Conservation (phyloP, 2,329 filamentous ascomycete genomes). For the Fusarium euwallaceae region DNA sequence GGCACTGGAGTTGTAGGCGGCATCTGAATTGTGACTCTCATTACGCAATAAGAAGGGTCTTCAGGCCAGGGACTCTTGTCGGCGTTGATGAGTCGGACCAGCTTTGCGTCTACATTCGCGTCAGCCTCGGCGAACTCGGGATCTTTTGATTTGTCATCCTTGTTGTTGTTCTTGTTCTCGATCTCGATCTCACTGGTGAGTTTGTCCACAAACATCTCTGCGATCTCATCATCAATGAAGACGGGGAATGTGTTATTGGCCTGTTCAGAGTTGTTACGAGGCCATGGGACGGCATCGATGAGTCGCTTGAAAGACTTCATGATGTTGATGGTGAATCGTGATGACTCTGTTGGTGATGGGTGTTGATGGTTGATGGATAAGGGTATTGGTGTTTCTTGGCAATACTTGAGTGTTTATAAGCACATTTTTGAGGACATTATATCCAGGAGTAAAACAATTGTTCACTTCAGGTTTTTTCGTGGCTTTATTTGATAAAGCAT, state of each 20-base stretch:
- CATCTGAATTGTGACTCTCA: constrained; percentile 6
- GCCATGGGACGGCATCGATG: not conserved
- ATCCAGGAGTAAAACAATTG: not conserved
- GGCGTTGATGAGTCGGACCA: not conserved
- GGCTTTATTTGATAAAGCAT: not conserved
- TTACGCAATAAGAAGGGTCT: constrained; percentile 1
- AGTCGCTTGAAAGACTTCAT: not conserved
- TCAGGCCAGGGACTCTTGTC: constrained; percentile 3
- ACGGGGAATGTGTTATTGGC: not conserved
- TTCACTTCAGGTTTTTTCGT: not conserved
- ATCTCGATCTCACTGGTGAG: not conserved
- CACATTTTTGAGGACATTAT: not conserved
- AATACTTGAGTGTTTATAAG: not conserved
- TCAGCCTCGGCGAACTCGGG: not conserved
- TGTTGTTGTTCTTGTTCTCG: not conserved
- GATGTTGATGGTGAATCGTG: not conserved
- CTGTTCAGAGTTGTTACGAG: not conserved
- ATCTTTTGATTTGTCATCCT: not conserved
- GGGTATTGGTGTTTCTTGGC: not conserved
- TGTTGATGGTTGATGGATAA: not conserved
- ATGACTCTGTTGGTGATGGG: not conserved
- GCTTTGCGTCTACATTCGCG: not conserved
- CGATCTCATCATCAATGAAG: not conserved
- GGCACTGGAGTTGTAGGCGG: not conserved
- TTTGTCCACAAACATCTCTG: not conserved